Evolutionary conservation across 2,329 filamentous ascomycete species (phyloP).

Genomic region (Pyricularia grisea): DNA sequence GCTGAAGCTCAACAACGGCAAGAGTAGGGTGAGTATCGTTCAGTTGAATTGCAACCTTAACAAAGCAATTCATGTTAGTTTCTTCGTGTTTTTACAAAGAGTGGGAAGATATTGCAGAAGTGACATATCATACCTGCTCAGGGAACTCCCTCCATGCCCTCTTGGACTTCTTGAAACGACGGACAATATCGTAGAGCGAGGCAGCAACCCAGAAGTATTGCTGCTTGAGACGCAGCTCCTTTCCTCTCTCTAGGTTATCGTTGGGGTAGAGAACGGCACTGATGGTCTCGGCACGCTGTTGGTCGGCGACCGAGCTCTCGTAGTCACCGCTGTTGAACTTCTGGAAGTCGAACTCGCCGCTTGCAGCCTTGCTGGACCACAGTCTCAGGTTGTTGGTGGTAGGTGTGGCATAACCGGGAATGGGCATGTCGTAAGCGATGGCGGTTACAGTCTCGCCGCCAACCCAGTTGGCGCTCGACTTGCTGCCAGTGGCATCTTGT

Average conservation of each 20-base stretch:
- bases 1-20: slow-evolving; percentile 90
- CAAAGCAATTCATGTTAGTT: background rate
- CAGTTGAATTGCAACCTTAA: slow-evolving; percentile 76
- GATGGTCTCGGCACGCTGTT: slow-evolving; percentile 98
- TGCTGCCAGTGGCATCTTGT: slow-evolving; percentile 62
- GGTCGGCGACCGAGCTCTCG: slow-evolving; percentile 94
- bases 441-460: slow-evolving; percentile 88
- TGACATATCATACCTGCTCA: slow-evolving; percentile 45
- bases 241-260: slow-evolving; percentile 91
- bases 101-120: background rate
- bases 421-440: slow-evolving; percentile 85
- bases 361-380: slow-evolving; percentile 96
- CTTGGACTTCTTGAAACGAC: slow-evolving; percentile 95
- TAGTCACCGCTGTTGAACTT: slow-evolving; percentile 99
- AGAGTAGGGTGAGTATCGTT: slow-evolving; percentile 97
- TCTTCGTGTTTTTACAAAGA: background rate
- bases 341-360: slow-evolving; percentile 97
- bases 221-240: slow-evolving; percentile 95
- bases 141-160: slow-evolving; percentile 86
- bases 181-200: slow-evolving; percentile 90
- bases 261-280: slow-evolving; percentile 96
- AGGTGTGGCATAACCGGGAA: slow-evolving; percentile 81
- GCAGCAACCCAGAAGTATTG: slow-evolving; percentile 99
- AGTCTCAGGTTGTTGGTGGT: slow-evolving; percentile 95
- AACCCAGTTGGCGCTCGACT: slow-evolving; percentile 70